Evolutionary conservation across 1,139 yeast species (phyloP).

Genomic region (Geotrichum carabidarum): DNA sequence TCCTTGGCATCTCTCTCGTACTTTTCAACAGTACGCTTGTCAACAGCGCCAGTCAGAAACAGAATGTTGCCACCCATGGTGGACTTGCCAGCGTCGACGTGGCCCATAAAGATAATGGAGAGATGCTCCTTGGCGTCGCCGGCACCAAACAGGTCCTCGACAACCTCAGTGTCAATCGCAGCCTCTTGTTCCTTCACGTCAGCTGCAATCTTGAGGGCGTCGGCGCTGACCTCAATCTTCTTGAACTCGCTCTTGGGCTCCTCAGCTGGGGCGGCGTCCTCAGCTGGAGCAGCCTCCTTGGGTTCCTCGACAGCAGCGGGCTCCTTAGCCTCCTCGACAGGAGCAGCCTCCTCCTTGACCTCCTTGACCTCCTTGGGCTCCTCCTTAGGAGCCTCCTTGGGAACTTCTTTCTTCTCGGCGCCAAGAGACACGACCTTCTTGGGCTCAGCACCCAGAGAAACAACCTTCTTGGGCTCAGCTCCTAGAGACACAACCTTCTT

Average conservation of each 20-base stretch:
- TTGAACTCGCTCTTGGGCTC: conserved; percentile 14
- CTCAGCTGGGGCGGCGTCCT: conserved; percentile 32
- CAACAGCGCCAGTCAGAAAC: conserved; percentile 92
- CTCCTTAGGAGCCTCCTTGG: conserved; percentile 1
- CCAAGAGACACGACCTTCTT: conserved; percentile 18
- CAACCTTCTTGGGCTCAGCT: conserved; percentile 11
- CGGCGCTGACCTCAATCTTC: conserved; percentile 10
- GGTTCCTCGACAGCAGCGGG: conserved; percentile 16
- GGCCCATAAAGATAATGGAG: conserved; percentile 97
- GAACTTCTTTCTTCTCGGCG: conserved; percentile 17
- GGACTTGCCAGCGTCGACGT: conserved; percentile 98
- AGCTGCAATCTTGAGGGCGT: conserved; percentile 29
- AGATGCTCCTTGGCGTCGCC: conserved; percentile 81
- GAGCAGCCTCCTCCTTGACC: neutral
- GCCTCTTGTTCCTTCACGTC: conserved; percentile 74
- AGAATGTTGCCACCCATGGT: conserved; percentile 98
- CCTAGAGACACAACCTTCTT: conserved; percentile 21
- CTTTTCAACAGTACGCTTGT: conserved; percentile 97
- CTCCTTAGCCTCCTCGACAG: conserved; percentile 1
- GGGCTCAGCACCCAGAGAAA: conserved; percentile 7
- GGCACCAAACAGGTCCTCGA: conserved; percentile 80
- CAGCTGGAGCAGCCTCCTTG: conserved; percentile 14
- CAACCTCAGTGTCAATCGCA: conserved; percentile 79
- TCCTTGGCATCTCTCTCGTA: conserved; percentile 98
- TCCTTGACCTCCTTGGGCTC: neutral